Percentiles rank a stretch among this genome's conserved stretches.
Evolutionary conservation across 176 grass and related monocot genomes (phyloP).

Genomic region (Avena atlantica): DNA sequence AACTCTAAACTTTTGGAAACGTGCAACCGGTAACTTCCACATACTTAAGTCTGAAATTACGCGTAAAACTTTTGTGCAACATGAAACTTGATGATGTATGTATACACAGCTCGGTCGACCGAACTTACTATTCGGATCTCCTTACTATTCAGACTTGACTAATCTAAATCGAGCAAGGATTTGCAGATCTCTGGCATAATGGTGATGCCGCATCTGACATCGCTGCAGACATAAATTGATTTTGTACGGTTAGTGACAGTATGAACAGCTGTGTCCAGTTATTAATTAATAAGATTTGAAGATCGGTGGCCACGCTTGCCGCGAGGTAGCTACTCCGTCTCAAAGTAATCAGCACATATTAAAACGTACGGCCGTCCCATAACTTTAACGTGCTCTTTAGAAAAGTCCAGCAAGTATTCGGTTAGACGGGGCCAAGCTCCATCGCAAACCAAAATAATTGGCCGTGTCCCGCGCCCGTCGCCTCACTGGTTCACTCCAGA

Average conservation of each 20-base stretch:
- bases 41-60: too few species aligned
- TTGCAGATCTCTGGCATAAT: too few species aligned
- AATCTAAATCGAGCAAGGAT: too few species aligned
- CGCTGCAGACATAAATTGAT: neutral
- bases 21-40: too few species aligned
- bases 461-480: neutral
- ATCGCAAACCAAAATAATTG: neutral
- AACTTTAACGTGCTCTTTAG: neutral
- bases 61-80: too few species aligned
- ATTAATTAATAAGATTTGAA: neutral
- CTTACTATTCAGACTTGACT: neutral
- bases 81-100: too few species aligned
- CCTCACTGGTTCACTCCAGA: neutral
- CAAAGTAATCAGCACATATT: neutral
- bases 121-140: neutral
- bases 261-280: neutral
- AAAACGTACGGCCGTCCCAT: neutral
- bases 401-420: too few species aligned
- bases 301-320: neutral
- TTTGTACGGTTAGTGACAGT: neutral
- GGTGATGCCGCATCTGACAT: too few species aligned
- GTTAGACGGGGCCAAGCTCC: neutral
- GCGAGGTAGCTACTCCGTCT: neutral
- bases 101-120: neutral
- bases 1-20: too few species aligned